phyloP scores from a whole-genome alignment of 78 protist genomes.

The Dictyostelium brefeldianum region DNA sequence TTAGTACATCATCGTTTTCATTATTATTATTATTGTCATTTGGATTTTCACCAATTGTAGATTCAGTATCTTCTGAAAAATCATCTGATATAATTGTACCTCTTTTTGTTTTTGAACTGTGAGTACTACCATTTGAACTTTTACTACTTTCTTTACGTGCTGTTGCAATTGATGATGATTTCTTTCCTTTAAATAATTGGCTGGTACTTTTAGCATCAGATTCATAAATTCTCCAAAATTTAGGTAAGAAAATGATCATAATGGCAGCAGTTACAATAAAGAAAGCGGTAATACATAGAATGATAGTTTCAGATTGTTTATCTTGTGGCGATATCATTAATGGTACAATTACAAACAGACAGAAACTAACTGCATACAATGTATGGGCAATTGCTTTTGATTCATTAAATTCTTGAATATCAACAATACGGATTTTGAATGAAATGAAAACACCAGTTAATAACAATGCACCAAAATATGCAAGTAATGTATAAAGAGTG shows the following conservation, averaged over 20 bases:
- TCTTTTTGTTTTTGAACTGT: not conserved
- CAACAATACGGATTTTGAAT: constrained; percentile 2
- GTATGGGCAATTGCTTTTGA: not conserved
- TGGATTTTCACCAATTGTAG: not conserved
- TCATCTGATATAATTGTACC: not conserved
- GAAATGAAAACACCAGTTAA: constrained; percentile 17
- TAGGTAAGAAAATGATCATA: not conserved
- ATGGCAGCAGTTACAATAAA: constrained; percentile 1
- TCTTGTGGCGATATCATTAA: not conserved
- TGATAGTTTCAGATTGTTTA: not conserved
- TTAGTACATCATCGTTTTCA: not conserved
- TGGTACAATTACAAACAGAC: constrained; percentile 5
- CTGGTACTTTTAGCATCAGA: not conserved
- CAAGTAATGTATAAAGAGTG: not conserved
- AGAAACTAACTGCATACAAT: constrained; percentile 1
- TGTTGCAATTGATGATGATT: not conserved
- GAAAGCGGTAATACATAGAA: not conserved
- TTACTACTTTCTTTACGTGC: not conserved
- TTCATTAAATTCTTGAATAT: constrained; percentile 21
- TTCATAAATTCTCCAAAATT: constrained; percentile 7
- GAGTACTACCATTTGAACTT: not conserved
- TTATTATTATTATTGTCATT: not conserved
- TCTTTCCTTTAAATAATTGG: no score
- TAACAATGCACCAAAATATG: not conserved
- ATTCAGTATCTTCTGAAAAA: constrained; percentile 9